Evolutionary conservation across 2,329 filamentous ascomycete species (phyloP).

Genomic region (Neonectria ditissima): DNA sequence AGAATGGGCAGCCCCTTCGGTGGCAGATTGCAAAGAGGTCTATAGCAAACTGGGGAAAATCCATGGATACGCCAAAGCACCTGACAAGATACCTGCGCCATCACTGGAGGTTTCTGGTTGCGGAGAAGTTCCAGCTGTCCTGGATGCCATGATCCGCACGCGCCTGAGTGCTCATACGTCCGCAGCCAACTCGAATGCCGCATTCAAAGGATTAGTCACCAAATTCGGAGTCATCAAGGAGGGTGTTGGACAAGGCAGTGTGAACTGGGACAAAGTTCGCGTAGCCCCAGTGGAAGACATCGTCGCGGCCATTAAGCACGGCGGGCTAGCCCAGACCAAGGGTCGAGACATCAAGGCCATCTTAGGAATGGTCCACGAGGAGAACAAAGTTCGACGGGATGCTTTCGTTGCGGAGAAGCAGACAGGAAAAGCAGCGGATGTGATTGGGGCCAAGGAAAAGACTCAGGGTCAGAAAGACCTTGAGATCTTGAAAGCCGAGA

Average conservation of each 20-base stretch:
- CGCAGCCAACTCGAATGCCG: constrained; percentile 43
- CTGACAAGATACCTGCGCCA: constrained; percentile 44
- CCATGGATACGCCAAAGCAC: constrained; percentile 42
- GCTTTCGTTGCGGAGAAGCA: constrained; percentile 42
- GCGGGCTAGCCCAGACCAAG: constrained; percentile 49
- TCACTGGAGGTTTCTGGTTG: constrained; percentile 45
- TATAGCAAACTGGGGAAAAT: constrained; percentile 38
- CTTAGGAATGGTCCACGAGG: constrained; percentile 42
- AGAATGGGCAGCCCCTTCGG: constrained; percentile 40
- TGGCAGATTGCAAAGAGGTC: constrained; percentile 39
- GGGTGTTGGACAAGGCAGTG: constrained; percentile 43
- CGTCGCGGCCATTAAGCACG: constrained; percentile 68
- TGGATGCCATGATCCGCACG: constrained; percentile 44
- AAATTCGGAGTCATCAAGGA: constrained; percentile 41
- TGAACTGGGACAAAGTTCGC: constrained; percentile 45
- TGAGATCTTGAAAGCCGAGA: constrained; percentile 43
- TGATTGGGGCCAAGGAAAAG: constrained; percentile 37
- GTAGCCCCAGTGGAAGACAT: constrained; percentile 60
- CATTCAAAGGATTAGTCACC: constrained; percentile 42
- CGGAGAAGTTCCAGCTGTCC: constrained; percentile 43
- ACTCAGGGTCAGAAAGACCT: constrained; percentile 45
- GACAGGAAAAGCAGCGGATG: constrained; percentile 27
- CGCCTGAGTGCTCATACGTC: constrained; percentile 45
- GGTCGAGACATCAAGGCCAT: constrained; percentile 45
- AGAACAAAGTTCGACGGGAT: constrained; percentile 39